A percentile compares a stretch with the other conserved stretches of the same genome.
These are phyloP conservation scores for Irpex sp. DNA, from an alignment of 1,284 basidiomycete species.

Conservation along the genomic window DNA sequence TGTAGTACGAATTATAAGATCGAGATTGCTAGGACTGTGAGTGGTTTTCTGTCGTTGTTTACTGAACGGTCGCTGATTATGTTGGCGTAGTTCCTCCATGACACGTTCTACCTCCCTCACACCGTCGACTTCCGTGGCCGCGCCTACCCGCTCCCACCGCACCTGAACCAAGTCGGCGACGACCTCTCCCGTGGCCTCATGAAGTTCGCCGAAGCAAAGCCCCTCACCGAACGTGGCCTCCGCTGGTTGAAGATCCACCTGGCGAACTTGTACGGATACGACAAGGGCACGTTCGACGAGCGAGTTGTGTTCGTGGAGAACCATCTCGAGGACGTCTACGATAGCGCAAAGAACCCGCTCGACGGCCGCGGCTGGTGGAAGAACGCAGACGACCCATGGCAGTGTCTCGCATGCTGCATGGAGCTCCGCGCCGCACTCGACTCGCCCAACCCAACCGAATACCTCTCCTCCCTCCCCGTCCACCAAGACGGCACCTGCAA, in stretches of 20 bases:
- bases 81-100: slow-evolving; percentile 65
- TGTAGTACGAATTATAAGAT: slow-evolving; percentile 97
- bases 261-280: slow-evolving; percentile 91
- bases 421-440: slow-evolving; percentile 81
- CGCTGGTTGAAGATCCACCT: slow-evolving; percentile 90
- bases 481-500: slow-evolving; percentile 99
- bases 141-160: slow-evolving; percentile 95
- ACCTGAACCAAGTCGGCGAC: slow-evolving; percentile 95
- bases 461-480: slow-evolving; percentile 79
- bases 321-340: slow-evolving; percentile 76
- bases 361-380: slow-evolving; percentile 87
- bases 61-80: not conserved
- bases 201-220: slow-evolving; percentile 79
- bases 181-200: slow-evolving; percentile 91
- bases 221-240: slow-evolving; percentile 78
- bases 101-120: slow-evolving; percentile 93
- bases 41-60: slow-evolving; percentile 25
- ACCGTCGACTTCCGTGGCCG: slow-evolving; percentile 98
- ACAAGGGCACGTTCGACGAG: slow-evolving; percentile 94
- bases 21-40: slow-evolving; percentile 89
- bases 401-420: slow-evolving; percentile 90
- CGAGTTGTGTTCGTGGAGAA: slow-evolving; percentile 79
- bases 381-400: slow-evolving; percentile 95
- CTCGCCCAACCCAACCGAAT: slow-evolving; percentile 70
- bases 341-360: slow-evolving; percentile 85